These are phyloP conservation scores for Paecilomyces niveus DNA, from an alignment of 2,329 filamentous ascomycete species.

Conservation along the genomic window DNA sequence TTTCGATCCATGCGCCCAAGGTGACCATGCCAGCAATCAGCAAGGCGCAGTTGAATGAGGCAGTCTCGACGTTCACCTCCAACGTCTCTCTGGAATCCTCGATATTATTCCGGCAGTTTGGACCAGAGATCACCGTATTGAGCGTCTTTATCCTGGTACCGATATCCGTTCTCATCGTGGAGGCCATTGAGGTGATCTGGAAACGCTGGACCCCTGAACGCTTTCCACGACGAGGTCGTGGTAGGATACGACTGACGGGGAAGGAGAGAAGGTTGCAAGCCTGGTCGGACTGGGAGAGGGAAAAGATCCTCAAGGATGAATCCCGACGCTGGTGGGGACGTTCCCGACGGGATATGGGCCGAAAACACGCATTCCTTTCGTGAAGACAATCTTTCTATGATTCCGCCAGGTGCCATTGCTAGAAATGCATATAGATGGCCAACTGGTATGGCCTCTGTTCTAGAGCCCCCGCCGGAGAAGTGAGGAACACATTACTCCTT, in stretches of 20 bases:
- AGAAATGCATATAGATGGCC: too few relatives aligned
- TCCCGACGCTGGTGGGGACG: conserved; percentile 3
- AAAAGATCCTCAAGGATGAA: conserved; percentile 9
- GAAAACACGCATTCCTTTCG: background rate
- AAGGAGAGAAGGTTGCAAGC: conserved; percentile 12
- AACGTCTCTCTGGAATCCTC: conserved; percentile 1
- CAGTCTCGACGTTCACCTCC: background rate
- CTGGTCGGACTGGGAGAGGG: conserved; percentile 11
- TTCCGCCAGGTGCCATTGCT: too few relatives aligned
- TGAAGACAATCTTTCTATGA: background rate
- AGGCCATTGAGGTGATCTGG: conserved; percentile 9
- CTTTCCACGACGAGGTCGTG: conserved; percentile 13
- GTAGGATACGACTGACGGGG: conserved; percentile 10
- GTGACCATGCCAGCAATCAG: background rate
- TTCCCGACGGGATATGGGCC: background rate
- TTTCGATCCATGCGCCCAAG: background rate
- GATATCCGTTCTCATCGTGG: conserved; percentile 12
- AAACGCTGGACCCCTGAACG: conserved; percentile 9
- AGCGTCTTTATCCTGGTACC: conserved; percentile 15
- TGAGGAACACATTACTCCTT: too few relatives aligned
- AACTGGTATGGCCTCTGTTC: too few relatives aligned
- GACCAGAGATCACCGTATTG: conserved; percentile 13
- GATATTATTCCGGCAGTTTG: conserved; percentile 4
- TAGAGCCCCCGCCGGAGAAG: too few relatives aligned
- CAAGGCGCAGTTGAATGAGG: background rate